Percentiles rank a stretch among this genome's conserved stretches.
These are phyloP conservation scores for Neofusicoccum kwambonambiense DNA, from an alignment of 2,329 filamentous ascomycete species.

Conservation along the genomic window DNA sequence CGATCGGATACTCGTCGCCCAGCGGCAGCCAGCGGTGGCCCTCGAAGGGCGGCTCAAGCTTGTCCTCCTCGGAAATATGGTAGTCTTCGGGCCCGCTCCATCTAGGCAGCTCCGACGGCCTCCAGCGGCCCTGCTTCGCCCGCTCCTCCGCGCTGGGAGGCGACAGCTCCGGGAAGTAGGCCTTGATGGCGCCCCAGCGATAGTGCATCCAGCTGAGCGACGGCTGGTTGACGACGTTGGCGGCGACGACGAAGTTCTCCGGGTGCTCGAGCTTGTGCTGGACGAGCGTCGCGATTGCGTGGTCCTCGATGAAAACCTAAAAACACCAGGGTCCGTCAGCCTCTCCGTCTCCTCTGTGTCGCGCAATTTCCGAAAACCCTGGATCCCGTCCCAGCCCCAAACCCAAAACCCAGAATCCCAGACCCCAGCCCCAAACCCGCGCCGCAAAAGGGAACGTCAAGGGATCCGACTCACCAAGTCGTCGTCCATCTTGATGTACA, in stretches of 20 bases:
- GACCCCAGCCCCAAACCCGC: not conserved
- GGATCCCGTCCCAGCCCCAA: not conserved
- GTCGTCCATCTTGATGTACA: slow-evolving; percentile 47
- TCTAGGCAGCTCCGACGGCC: slow-evolving; percentile 38
- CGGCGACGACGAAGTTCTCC: slow-evolving; percentile 52
- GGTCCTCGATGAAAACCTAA: slow-evolving; percentile 42
- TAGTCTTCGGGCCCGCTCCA: slow-evolving; percentile 31
- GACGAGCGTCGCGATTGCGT: slow-evolving; percentile 54
- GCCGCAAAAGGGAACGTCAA: not conserved
- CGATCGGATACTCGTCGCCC: slow-evolving; percentile 40
- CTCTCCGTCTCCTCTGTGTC: not conserved
- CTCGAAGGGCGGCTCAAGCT: slow-evolving; percentile 35
- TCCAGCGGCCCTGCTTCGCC: slow-evolving; percentile 37
- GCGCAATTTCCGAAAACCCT: not conserved
- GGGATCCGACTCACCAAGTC: slow-evolving; percentile 30
- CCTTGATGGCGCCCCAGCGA: slow-evolving; percentile 52
- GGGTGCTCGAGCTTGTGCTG: slow-evolving; percentile 54
- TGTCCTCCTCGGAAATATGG: slow-evolving; percentile 19
- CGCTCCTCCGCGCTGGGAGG: slow-evolving; percentile 21
- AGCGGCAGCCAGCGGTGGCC: slow-evolving; percentile 55
- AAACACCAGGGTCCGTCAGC: not conserved
- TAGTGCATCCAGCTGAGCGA: slow-evolving; percentile 55
- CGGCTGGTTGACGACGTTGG: slow-evolving; percentile 59
- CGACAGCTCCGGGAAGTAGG: slow-evolving; percentile 52
- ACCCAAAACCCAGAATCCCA: not conserved